phyloP scores from a whole-genome alignment of 805 yeast genomes.

The Ogataea methanolica region DNA sequence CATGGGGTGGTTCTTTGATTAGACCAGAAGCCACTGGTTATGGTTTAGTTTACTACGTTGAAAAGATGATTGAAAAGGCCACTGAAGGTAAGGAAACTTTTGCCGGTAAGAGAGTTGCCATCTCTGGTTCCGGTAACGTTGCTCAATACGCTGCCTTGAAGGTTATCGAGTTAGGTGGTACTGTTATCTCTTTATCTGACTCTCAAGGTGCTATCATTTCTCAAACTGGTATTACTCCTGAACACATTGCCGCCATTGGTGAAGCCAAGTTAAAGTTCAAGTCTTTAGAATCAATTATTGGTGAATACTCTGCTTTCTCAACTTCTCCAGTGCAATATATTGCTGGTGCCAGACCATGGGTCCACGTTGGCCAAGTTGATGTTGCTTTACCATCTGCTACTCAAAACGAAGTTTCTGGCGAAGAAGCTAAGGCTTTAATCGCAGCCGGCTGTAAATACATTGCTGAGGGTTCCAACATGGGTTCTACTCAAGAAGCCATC shows the following conservation, averaged over 20 bases:
- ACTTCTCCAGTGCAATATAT: conserved; percentile 66
- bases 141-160: conserved; percentile 98
- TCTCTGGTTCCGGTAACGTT: conserved; percentile 98
- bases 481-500: conserved; percentile 96
- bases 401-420: conserved; percentile 96
- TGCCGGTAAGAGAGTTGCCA: conserved; percentile 90
- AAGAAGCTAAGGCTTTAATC: conserved; percentile 91
- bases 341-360: conserved; percentile 96
- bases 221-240: conserved; percentile 77
- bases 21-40: conserved; percentile 99
- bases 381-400: conserved; percentile 98
- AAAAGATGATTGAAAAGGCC: conserved; percentile 95
- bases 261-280: conserved; percentile 78
- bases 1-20: conserved; percentile 99
- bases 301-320: conserved; percentile 54
- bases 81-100: conserved; percentile 84
- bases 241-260: conserved; percentile 69
- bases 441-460: conserved; percentile 88
- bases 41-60: conserved; percentile 95
- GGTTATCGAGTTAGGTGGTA: conserved; percentile 95
- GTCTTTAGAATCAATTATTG: conserved; percentile 64
- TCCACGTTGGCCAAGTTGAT: conserved; percentile 84
- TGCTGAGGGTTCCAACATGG: conserved; percentile 99
- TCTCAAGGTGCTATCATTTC: conserved; percentile 86
- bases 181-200: conserved; percentile 90